A percentile compares a stretch with the other conserved stretches of the same genome.
Conservation (phyloP, 2,329 filamentous ascomycete species). For the Penicillium sp. region DNA sequence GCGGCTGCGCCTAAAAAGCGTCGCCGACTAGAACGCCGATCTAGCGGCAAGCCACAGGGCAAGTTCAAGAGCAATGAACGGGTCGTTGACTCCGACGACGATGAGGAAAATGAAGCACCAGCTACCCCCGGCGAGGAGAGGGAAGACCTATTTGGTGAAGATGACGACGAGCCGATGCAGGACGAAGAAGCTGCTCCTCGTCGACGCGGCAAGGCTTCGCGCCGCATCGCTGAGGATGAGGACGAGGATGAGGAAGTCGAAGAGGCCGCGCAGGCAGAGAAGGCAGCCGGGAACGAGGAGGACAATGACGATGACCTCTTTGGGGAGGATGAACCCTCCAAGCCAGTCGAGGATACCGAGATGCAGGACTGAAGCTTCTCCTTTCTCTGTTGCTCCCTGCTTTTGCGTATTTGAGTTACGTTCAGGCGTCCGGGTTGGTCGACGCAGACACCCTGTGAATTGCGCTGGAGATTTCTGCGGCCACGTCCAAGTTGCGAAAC, state of each 20-base stretch:
- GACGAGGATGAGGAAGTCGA: slow-evolving; percentile 46
- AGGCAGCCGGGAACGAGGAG: slow-evolving; percentile 14
- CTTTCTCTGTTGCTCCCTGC: slow-evolving; percentile 9
- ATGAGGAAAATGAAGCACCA: slow-evolving; percentile 46
- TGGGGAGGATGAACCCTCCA: slow-evolving; percentile 30
- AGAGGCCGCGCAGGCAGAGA: slow-evolving; percentile 40
- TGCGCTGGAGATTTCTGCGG: too few species aligned
- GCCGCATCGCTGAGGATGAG: slow-evolving; percentile 40
- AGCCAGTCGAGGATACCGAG: slow-evolving; percentile 30
- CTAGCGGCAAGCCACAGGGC: slow-evolving; percentile 38
- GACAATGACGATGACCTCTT: slow-evolving; percentile 41
- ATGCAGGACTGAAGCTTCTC: slow-evolving; percentile 33
- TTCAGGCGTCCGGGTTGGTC: slow-evolving; percentile 13
- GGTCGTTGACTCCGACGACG: slow-evolving; percentile 68
- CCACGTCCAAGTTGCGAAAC: slow-evolving; percentile 6
- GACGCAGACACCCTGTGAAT: not conserved
- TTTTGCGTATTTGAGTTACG: not conserved
- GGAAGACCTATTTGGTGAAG: slow-evolving; percentile 32
- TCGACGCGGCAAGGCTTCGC: slow-evolving; percentile 33
- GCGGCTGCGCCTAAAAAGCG: slow-evolving; percentile 54
- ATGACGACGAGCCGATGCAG: slow-evolving; percentile 45
- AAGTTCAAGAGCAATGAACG: slow-evolving; percentile 88
- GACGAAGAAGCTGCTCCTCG: slow-evolving; percentile 35
- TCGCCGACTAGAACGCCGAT: slow-evolving; percentile 58
- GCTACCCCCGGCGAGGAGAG: slow-evolving; percentile 25